A percentile compares a stretch with the other conserved stretches of the same genome.
phyloP scores from a whole-genome alignment of 345 rosid genomes.

The Euphorbia tirucalli region DNA sequence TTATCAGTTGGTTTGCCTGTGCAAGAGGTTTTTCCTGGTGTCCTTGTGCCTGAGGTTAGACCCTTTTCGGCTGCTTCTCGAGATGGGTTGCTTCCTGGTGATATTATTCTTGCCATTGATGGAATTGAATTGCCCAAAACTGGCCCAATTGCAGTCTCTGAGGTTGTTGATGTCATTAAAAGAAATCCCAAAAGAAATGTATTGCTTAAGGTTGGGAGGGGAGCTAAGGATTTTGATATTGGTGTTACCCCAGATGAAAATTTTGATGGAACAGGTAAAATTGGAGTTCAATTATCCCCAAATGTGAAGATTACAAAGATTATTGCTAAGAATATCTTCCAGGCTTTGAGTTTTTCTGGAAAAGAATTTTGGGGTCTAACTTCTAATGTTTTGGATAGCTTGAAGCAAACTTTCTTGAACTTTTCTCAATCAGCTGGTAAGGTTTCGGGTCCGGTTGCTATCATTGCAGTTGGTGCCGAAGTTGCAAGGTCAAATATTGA shows the following conservation, averaged over 20 bases:
- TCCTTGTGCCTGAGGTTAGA: slow-evolving; percentile 79
- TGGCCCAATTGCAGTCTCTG: slow-evolving; percentile 59
- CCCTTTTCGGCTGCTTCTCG: slow-evolving; percentile 88
- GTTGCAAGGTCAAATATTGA: slow-evolving; percentile 91
- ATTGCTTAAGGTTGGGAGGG: slow-evolving; percentile 60
- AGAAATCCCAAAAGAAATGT: slow-evolving; percentile 60
- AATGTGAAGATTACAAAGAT: slow-evolving; percentile 68
- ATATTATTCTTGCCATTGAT: slow-evolving; percentile 65
- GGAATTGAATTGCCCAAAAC: slow-evolving; percentile 50
- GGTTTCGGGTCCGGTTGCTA: slow-evolving; percentile 90
- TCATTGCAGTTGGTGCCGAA: slow-evolving; percentile 96
- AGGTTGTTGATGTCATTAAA: slow-evolving; percentile 69
- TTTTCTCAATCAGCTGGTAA: slow-evolving; percentile 86
- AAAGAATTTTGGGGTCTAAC: slow-evolving; percentile 74
- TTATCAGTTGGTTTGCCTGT: slow-evolving; percentile 85
- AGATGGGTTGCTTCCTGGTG: slow-evolving; percentile 84
- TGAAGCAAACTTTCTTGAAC: slow-evolving; percentile 77
- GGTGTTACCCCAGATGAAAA: slow-evolving; percentile 77
- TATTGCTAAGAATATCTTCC: slow-evolving; percentile 49
- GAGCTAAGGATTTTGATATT: slow-evolving; percentile 49
- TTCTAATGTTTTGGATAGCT: slow-evolving; percentile 69
- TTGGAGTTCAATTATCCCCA: slow-evolving; percentile 86
- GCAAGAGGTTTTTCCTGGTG: slow-evolving; percentile 91
- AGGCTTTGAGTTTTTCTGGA: slow-evolving; percentile 61
- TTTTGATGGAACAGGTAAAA: slow-evolving; percentile 79